A percentile compares a stretch with the other conserved stretches of the same genome.
phyloP scores from a whole-genome alignment of 345 rosid genomes.

The Boechera stricta region DNA sequence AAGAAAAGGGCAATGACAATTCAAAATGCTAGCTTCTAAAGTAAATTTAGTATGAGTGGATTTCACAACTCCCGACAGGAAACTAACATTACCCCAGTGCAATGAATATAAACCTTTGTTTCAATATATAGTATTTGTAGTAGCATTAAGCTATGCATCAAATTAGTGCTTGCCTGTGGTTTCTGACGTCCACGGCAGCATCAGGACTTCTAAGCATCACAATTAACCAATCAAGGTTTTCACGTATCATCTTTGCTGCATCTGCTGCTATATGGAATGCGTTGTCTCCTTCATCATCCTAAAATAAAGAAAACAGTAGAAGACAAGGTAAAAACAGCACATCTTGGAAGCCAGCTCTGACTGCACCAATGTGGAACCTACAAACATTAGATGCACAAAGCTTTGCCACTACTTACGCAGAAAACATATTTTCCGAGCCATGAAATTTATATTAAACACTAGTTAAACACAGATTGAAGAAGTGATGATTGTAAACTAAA shows the following conservation, averaged over 20 bases:
- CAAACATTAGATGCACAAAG: conserved; percentile 27
- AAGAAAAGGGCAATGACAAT: conserved; percentile 16
- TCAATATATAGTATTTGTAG: conserved; percentile 12
- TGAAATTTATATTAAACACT: background rate
- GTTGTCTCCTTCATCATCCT: conserved; percentile 97
- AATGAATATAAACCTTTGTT: background rate
- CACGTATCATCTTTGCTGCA: conserved; percentile 95
- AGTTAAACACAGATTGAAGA: conserved; percentile 12
- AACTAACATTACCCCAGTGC: conserved; percentile 11
- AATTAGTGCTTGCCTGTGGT: conserved; percentile 74
- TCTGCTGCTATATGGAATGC: conserved; percentile 99
- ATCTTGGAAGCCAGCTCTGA: conserved; percentile 28
- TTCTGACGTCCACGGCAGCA: conserved; percentile 85
- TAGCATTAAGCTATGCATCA: conserved; percentile 18
- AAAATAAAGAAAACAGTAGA: conserved; percentile 35
- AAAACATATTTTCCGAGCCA: conserved; percentile 11
- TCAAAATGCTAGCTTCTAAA: conserved; percentile 16
- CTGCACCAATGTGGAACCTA: conserved; percentile 9
- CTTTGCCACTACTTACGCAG: conserved; percentile 18
- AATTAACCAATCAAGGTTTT: conserved; percentile 95
- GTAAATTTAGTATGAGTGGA: background rate
- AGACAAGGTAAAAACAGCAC: conserved; percentile 25
- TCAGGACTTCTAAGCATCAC: conserved; percentile 80
- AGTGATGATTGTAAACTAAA: conserved; percentile 5
- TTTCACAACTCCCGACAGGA: conserved; percentile 27